Evolutionary conservation across 2,329 filamentous ascomycete genomes (phyloP).

Genomic region (Sphaerulina musiva): DNA sequence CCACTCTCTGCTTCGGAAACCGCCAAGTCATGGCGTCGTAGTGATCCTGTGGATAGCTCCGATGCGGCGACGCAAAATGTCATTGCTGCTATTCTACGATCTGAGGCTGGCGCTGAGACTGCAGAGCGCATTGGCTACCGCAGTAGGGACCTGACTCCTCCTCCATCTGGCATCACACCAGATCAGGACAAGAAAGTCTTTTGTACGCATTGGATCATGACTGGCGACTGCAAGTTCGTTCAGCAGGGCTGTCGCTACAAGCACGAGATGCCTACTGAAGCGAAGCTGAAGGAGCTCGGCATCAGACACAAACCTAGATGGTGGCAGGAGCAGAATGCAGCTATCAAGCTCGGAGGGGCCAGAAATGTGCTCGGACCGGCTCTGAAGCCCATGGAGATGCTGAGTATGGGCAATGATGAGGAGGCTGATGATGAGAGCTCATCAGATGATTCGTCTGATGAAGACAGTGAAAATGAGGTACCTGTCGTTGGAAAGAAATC

Average conservation of each 20-base stretch:
- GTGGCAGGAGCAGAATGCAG: constrained; percentile 46
- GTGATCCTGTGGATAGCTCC: constrained; percentile 10
- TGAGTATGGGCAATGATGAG: constrained; percentile 19
- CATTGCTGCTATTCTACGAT: constrained; percentile 30
- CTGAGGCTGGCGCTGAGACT: constrained; percentile 25
- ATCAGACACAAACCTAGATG: constrained; percentile 53
- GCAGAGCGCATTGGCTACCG: constrained; percentile 29
- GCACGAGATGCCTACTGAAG: constrained; percentile 78
- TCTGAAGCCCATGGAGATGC: constrained; percentile 22
- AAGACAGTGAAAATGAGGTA: not conserved
- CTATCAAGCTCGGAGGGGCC: constrained; percentile 24
- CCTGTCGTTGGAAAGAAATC: not conserved
- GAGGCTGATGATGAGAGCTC: constrained; percentile 17
- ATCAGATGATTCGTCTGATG: not conserved
- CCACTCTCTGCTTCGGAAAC: constrained; percentile 21
- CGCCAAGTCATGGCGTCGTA: constrained; percentile 25
- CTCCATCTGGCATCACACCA: constrained; percentile 37
- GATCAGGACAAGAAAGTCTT: constrained; percentile 60
- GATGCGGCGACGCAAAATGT: constrained; percentile 21
- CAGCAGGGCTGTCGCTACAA: constrained; percentile 85
- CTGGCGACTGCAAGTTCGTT: constrained; percentile 75
- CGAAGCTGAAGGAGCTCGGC: constrained; percentile 62
- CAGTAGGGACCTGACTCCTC: constrained; percentile 15
- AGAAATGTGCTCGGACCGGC: constrained; percentile 15
- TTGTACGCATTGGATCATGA: constrained; percentile 85